Evolutionary conservation across 192 early-diverging fungal species (phyloP).

Genomic region (Gigaspora rosea): DNA sequence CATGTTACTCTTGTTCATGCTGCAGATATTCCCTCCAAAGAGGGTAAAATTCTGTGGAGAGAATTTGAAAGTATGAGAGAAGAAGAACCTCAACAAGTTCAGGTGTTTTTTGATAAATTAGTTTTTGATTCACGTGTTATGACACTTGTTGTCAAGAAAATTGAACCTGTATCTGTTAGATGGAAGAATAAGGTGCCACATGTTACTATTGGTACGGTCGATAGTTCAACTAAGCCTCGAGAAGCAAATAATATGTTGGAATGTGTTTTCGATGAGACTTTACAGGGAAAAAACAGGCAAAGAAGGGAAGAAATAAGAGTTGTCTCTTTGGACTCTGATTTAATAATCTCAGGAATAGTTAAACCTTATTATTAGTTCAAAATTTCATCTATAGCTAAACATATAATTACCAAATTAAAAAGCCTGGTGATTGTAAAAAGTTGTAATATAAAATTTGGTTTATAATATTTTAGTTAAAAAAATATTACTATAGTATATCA

Average conservation of each 20-base stretch:
- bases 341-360: no score
- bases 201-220: slow-evolving; percentile 47
- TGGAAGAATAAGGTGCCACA: slow-evolving; percentile 38
- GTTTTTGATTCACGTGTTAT: slow-evolving; percentile 52
- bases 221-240: slow-evolving; percentile 39
- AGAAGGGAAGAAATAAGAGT: no score
- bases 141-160: slow-evolving; percentile 33
- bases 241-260: slow-evolving; percentile 33
- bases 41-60: slow-evolving; percentile 27
- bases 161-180: slow-evolving; percentile 21
- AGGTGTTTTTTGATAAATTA: slow-evolving; percentile 46
- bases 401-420: no score
- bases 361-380: no score
- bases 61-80: slow-evolving; percentile 23
- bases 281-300: no score
- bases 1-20: slow-evolving; percentile 61
- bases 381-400: no score
- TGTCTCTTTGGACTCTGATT: no score
- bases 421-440: no score
- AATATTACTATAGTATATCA: no score
- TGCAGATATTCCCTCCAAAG: slow-evolving; percentile 19
- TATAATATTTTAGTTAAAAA: no score
- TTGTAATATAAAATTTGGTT: no score
- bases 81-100: slow-evolving; percentile 32
- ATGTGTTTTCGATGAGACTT: no score